Evolutionary conservation across 805 yeast species (phyloP).

Genomic region (Candida germanica): DNA sequence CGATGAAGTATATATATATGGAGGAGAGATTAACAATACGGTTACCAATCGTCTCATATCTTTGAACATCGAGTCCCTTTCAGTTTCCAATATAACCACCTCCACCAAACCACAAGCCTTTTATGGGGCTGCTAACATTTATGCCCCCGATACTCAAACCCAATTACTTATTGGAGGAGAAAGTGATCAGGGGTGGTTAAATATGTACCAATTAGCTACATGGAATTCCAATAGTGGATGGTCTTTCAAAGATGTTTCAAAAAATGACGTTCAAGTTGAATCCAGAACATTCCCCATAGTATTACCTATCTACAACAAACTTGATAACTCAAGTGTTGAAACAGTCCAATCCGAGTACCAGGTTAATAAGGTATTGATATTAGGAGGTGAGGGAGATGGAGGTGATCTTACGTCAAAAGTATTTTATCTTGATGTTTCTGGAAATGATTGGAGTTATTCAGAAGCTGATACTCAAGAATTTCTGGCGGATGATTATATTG

Average conservation of each 20-base stretch:
- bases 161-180: constrained; percentile 66
- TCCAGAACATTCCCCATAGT: constrained; percentile 53
- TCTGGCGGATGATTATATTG: constrained; percentile 8
- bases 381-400: constrained; percentile 54
- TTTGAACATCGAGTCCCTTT: constrained; percentile 32
- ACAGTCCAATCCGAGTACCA: constrained; percentile 28
- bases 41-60: constrained; percentile 44
- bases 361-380: constrained; percentile 44
- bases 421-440: constrained; percentile 2
- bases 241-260: constrained; percentile 47
- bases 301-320: constrained; percentile 49
- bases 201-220: constrained; percentile 68
- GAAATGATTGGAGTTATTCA: constrained; percentile 12
- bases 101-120: constrained; percentile 55
- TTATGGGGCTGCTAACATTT: constrained; percentile 46
- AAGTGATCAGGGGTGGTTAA: constrained; percentile 62
- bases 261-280: constrained; percentile 36
- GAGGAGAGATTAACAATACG: constrained; percentile 34
- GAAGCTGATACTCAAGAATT: constrained; percentile 4
- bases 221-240: constrained; percentile 68
- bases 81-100: constrained; percentile 40
- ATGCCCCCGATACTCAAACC: constrained; percentile 44
- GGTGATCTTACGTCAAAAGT: constrained; percentile 4
- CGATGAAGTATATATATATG: constrained; percentile 49
- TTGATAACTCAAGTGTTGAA: constrained; percentile 18